Percentiles rank a stretch among this genome's conserved stretches.
These are phyloP conservation scores for Kwoniella europaea DNA, from an alignment of 768 basidiomycete species.

Conservation along the genomic window DNA sequence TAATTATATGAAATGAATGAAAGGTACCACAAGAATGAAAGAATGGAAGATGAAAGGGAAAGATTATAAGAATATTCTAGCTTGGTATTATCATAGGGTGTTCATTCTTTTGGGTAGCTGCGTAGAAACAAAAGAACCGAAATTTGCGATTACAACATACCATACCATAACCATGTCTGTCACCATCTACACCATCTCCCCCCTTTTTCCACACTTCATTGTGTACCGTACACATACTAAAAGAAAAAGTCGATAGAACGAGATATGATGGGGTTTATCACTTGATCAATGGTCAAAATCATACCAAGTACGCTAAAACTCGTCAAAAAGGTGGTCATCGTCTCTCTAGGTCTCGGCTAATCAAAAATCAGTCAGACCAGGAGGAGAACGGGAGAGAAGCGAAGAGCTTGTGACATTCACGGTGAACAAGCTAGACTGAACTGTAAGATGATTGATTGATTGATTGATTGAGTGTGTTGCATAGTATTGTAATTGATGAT, in stretches of 20 bases:
- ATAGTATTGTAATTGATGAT: neutral
- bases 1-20: neutral
- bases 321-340: neutral
- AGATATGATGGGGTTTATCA: neutral
- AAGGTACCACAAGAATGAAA: neutral
- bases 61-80: neutral
- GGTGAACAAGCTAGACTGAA: neutral
- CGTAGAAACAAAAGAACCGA: neutral
- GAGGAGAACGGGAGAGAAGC: too few species aligned
- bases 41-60: neutral
- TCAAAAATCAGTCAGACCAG: neutral
- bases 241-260: neutral
- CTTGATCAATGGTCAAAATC: neutral
- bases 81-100: neutral
- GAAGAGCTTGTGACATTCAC: too few species aligned
- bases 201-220: neutral
- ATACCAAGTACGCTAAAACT: neutral
- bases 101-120: neutral
- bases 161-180: neutral
- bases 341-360: neutral
- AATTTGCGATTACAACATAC: too few species aligned
- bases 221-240: neutral
- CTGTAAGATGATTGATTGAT: neutral
- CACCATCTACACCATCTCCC: neutral
- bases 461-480: neutral